Percentiles rank a stretch among this genome's conserved stretches.
These are phyloP conservation scores for Lachnellula subtilissima DNA, from an alignment of 2,329 filamentous ascomycete genomes.

Conservation along the genomic window DNA sequence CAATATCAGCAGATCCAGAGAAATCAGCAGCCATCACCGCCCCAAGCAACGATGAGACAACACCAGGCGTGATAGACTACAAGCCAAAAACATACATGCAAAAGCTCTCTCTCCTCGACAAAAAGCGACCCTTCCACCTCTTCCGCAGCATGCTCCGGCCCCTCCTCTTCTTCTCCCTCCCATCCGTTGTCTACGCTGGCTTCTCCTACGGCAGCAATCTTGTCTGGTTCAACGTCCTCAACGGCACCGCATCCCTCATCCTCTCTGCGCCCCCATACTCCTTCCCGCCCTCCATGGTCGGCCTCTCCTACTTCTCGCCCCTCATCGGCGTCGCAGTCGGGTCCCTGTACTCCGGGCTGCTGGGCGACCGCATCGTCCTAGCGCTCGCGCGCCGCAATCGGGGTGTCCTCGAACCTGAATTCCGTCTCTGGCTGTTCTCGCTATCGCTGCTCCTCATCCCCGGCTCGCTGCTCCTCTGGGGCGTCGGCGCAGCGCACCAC, in stretches of 20 bases:
- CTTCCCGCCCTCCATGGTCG: slow-evolving; percentile 31
- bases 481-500: slow-evolving; percentile 43
- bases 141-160: slow-evolving; percentile 29
- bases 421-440: slow-evolving; percentile 31
- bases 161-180: slow-evolving; percentile 31
- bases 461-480: slow-evolving; percentile 43
- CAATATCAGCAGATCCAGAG: slow-evolving; percentile 13
- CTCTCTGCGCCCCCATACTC: slow-evolving; percentile 34
- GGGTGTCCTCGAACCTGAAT: slow-evolving; percentile 33
- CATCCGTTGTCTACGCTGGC: slow-evolving; percentile 32
- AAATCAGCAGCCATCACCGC: slow-evolving; percentile 2
- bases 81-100: slow-evolving; percentile 25
- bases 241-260: slow-evolving; percentile 32
- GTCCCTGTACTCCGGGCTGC: slow-evolving; percentile 26
- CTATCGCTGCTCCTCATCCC: slow-evolving; percentile 39
- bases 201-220: slow-evolving; percentile 34
- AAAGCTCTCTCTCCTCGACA: slow-evolving; percentile 23
- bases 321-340: slow-evolving; percentile 28
- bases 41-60: not conserved
- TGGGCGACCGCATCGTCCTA: slow-evolving; percentile 31
- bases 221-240: slow-evolving; percentile 35
- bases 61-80: slow-evolving; percentile 7
- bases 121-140: slow-evolving; percentile 26
- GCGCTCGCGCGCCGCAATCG: slow-evolving; percentile 37
- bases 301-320: slow-evolving; percentile 31